Percentiles rank a stretch among this genome's conserved stretches.
Evolutionary conservation across 2,329 filamentous ascomycete genomes (phyloP).

Genomic region (Microascus cirrosus): DNA sequence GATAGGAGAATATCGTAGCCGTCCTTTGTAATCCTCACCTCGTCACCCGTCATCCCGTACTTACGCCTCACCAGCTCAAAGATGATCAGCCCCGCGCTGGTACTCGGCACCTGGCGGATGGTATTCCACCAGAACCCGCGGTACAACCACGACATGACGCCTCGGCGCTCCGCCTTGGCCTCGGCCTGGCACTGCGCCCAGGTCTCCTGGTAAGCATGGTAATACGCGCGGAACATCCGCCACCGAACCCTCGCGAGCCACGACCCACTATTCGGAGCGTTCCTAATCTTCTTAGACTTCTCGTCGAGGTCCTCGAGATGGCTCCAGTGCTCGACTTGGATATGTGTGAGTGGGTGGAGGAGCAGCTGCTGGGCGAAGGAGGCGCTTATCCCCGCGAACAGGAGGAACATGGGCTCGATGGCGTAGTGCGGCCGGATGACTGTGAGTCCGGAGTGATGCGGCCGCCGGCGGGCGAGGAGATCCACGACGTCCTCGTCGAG

Average conservation of each 20-base stretch:
- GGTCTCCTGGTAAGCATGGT: conserved; percentile 60
- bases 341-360: conserved; percentile 58
- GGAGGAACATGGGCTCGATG: conserved; percentile 61
- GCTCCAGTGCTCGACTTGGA: conserved; percentile 65
- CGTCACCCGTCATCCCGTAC: conserved; percentile 53
- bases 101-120: conserved; percentile 64
- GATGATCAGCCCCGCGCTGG: conserved; percentile 65
- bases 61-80: conserved; percentile 67
- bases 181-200: conserved; percentile 47
- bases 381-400: conserved; percentile 57
- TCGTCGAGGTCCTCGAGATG: conserved; percentile 62
- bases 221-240: conserved; percentile 53
- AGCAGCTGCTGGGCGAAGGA: conserved; percentile 58
- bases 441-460: conserved; percentile 13
- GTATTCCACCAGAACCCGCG: conserved; percentile 63
- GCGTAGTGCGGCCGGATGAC: conserved; percentile 65
- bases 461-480: conserved; percentile 31
- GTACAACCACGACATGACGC: conserved; percentile 54
- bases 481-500: conserved; percentile 38
- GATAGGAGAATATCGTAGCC: conserved; percentile 59
- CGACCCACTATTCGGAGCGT: neutral
- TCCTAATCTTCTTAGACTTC: conserved; percentile 34
- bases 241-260: conserved; percentile 20
- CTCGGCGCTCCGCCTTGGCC: conserved; percentile 43
- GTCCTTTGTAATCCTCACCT: conserved; percentile 54